These are phyloP conservation scores for Tripterygium wilfordii DNA, from an alignment of 177 flowering plant genomes.

Conservation along the genomic window DNA sequence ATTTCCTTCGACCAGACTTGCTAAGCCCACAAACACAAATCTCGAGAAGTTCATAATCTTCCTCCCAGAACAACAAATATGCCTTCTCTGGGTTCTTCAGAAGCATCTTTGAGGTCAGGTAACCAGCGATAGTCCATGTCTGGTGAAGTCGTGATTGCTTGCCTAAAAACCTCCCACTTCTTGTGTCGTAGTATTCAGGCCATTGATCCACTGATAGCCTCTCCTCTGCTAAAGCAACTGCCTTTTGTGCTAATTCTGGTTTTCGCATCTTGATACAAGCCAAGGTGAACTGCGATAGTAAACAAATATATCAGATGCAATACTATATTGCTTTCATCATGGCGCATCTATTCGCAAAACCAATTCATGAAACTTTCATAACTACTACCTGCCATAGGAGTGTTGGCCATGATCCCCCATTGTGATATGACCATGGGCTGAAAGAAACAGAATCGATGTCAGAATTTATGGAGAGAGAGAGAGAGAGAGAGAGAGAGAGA, in stretches of 20 bases:
- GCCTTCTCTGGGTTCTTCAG: slow-evolving; percentile 49
- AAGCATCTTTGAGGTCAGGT: slow-evolving; percentile 44
- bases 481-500: not conserved
- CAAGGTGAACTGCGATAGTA: slow-evolving; percentile 40
- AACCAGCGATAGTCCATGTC: slow-evolving; percentile 65
- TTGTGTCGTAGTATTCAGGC: slow-evolving; percentile 58
- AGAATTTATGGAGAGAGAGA: too few relatives aligned
- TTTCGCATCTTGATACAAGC: slow-evolving; percentile 58
- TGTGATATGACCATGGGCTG: slow-evolving; percentile 45
- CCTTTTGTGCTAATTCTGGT: slow-evolving; percentile 40
- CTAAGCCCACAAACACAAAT: slow-evolving; percentile 32
- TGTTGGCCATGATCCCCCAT: slow-evolving; percentile 45
- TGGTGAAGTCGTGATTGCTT: slow-evolving; percentile 47
- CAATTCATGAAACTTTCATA: too few relatives aligned
- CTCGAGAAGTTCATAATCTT: slow-evolving; percentile 49
- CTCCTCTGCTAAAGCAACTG: slow-evolving; percentile 38
- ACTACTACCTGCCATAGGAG: slow-evolving; percentile 35
- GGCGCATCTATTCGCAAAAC: too few relatives aligned
- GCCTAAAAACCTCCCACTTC: slow-evolving; percentile 43
- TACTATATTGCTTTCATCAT: too few relatives aligned
- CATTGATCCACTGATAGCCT: slow-evolving; percentile 36
- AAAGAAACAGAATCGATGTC: slow-evolving; percentile 1
- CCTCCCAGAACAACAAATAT: slow-evolving; percentile 50
- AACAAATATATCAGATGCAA: not conserved
- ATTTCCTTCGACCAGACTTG: slow-evolving; percentile 29